phyloP scores from a whole-genome alignment of 139 green algal genomes.

The Ettlia oleoabundans region DNA sequence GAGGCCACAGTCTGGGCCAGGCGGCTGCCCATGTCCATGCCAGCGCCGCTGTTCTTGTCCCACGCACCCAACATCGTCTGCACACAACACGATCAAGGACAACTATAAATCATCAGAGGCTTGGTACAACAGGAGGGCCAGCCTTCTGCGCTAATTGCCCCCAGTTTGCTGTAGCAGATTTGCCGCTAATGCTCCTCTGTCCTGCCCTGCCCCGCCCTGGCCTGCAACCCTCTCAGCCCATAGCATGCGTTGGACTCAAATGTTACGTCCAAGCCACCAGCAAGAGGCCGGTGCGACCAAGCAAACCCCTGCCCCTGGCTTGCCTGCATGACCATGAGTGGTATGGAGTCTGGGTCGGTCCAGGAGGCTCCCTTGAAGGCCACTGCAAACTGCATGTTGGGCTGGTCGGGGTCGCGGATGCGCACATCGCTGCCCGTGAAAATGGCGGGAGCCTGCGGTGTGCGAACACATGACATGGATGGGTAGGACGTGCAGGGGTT shows the following conservation, averaged over 20 bases:
- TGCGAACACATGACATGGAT: too few relatives aligned
- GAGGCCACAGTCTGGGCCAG: conserved; percentile 86
- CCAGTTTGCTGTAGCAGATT: too few relatives aligned
- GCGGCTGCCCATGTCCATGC: conserved; percentile 35
- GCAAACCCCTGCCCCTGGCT: neutral
- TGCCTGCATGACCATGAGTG: conserved; percentile 97
- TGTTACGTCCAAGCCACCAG: too few relatives aligned
- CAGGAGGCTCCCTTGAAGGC: conserved; percentile 95
- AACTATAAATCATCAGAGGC: too few relatives aligned
- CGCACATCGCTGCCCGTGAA: conserved; percentile 97
- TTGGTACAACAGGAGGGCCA: too few relatives aligned
- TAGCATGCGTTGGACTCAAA: too few relatives aligned
- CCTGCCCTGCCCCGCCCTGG: too few relatives aligned
- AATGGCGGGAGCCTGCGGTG: conserved; percentile 75
- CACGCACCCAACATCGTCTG: conserved; percentile 75
- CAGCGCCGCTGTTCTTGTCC: conserved; percentile 70
- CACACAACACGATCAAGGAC: too few relatives aligned
- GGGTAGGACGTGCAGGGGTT: neutral
- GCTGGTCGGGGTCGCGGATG: conserved; percentile 91
- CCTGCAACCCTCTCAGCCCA: too few relatives aligned
- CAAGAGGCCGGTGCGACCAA: too few relatives aligned
- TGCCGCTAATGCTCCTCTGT: too few relatives aligned
- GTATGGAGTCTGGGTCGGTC: conserved; percentile 95
- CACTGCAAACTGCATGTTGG: conserved; percentile 82
- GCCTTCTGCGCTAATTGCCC: too few relatives aligned